These are phyloP conservation scores for Neoarthrinium moseri DNA, from an alignment of 2,329 filamentous ascomycete species.

Conservation along the genomic window DNA sequence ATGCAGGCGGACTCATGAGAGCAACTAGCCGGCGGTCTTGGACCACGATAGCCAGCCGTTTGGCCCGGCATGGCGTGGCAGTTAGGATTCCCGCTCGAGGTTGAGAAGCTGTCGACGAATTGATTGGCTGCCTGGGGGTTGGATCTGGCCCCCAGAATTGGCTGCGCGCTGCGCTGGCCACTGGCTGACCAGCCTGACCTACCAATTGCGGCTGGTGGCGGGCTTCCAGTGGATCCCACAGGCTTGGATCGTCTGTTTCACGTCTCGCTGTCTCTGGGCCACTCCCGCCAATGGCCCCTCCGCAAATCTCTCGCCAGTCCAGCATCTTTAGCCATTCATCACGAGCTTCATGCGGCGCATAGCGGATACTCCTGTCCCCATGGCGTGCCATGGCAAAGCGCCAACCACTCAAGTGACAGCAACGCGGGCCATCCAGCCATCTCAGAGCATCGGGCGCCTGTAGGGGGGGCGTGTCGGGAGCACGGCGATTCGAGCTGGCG, in stretches of 20 bases:
- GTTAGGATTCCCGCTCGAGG: constrained; percentile 7
- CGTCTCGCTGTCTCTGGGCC: constrained; percentile 5
- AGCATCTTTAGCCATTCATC: constrained; percentile 5
- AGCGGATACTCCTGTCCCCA: too few species aligned
- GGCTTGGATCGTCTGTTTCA: constrained; percentile 10
- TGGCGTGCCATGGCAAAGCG: neutral
- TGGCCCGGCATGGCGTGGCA: neutral
- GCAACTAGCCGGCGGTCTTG: too few species aligned
- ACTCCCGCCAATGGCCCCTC: constrained; percentile 9
- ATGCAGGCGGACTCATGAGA: too few species aligned
- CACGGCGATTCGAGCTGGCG: neutral
- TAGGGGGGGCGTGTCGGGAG: constrained; percentile 15
- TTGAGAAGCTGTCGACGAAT: constrained; percentile 3
- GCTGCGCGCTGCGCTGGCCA: neutral
- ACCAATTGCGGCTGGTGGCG: neutral
- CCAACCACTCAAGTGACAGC: constrained; percentile 1
- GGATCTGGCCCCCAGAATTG: neutral
- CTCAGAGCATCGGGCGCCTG: neutral
- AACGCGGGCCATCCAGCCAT: neutral
- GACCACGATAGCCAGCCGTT: neutral
- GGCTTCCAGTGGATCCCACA: neutral
- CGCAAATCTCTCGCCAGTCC: neutral
- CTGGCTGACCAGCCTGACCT: neutral
- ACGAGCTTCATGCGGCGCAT: constrained; percentile 5
- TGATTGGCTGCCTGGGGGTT: constrained; percentile 4